Percentiles rank a stretch among this genome's conserved stretches.
These are phyloP conservation scores for Colletotrichum magnum DNA, from an alignment of 2,329 filamentous ascomycete species.

Conservation along the genomic window DNA sequence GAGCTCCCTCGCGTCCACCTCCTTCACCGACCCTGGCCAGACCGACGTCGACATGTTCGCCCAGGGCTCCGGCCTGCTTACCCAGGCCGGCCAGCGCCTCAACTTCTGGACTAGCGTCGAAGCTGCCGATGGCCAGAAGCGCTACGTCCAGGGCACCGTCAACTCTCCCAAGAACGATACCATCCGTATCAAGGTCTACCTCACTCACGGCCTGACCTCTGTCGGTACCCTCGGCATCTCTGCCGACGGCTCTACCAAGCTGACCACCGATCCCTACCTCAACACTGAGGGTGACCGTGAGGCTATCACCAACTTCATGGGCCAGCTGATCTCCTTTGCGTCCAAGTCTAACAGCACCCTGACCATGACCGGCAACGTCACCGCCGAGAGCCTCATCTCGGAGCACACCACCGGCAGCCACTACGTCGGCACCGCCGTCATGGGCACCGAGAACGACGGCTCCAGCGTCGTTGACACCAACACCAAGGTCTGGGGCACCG, in stretches of 20 bases:
- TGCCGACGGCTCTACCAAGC: conserved; percentile 56
- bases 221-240: conserved; percentile 61
- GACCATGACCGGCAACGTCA: conserved; percentile 42
- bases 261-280: conserved; percentile 53
- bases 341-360: conserved; percentile 44
- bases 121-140: conserved; percentile 54
- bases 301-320: conserved; percentile 47
- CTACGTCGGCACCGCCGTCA: conserved; percentile 57
- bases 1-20: conserved; percentile 23
- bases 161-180: conserved; percentile 57
- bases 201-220: conserved; percentile 65
- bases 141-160: conserved; percentile 61
- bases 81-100: conserved; percentile 61
- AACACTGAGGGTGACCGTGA: conserved; percentile 49
- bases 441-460: conserved; percentile 65
- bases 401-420: conserved; percentile 47
- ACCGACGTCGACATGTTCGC: conserved; percentile 52
- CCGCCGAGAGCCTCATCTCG: conserved; percentile 45
- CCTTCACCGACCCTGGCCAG: conserved; percentile 43
- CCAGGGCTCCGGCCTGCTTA: conserved; percentile 55
- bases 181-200: conserved; percentile 64
- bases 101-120: conserved; percentile 62
- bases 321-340: conserved; percentile 46
- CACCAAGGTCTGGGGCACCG: conserved; percentile 71
- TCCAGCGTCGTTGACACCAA: conserved; percentile 69